Evolutionary conservation across 208 protist species (phyloP), one percentile per base, ranked within the genome.

Genomic region (Naegleria fowleri): DNA sequence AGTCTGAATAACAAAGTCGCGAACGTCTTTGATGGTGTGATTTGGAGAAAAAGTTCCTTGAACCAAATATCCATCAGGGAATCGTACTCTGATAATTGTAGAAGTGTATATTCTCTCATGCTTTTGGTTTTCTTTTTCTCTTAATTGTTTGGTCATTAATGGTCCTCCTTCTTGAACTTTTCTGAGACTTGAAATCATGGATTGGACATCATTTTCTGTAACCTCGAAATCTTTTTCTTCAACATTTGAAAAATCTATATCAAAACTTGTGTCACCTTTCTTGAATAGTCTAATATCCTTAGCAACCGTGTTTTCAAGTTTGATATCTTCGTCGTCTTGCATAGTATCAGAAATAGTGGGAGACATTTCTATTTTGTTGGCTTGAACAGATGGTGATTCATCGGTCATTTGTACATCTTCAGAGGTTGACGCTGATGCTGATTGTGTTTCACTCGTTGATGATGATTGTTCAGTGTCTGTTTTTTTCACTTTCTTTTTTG

Each of bases 281-380:
- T 40, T 40, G 36, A 40, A 83, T 39, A 83, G 29, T 39, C 33
- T 83, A 16, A 83, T 83, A 83, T 83, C 75, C 36, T 39, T 83
- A 39, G 75, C 75, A 39, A 83, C 75, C 39, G 75, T 83, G 13
- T 83, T 83, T 83, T 83, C 75, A 38, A 83, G 29, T 83, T 83
- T 39, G 9, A 83, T 83, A 5, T 83, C 75, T 40, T 83, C 75
- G 7, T 83, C 75, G 1, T 83, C 75, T 83, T n/a, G 25, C 75
- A 40, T 83, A n/a, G 3, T 11, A 83, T 83, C 75, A 5, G 75
- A 83, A 39, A 29, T 5, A 11, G 33, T 38, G 11, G 75, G 13
- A n/a, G 58, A 75, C 25, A 4, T 16, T 16, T 75, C 19, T 75
- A 16, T 29, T 75, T n/a, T n/a, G 25, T 16, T 75, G 13, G 58